These are phyloP conservation scores for Maudiozyma pseudohumilis DNA, from an alignment of 805 yeast genomes.

Conservation along the genomic window DNA sequence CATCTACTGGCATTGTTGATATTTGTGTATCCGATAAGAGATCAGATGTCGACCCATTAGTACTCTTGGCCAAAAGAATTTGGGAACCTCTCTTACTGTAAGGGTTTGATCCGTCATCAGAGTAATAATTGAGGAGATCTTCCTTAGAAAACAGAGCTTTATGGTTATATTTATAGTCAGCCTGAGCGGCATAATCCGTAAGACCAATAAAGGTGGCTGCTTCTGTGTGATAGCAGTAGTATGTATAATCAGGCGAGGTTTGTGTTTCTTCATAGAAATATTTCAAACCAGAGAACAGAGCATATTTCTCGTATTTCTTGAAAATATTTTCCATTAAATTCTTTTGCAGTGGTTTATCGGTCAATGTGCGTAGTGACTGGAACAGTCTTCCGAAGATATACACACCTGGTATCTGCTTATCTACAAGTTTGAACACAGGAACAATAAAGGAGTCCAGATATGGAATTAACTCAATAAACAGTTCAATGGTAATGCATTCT, in stretches of 20 bases:
- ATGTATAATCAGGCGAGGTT: conserved; percentile 12
- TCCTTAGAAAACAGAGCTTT: conserved; percentile 16
- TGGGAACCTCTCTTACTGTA: conserved; percentile 24
- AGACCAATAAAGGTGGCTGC: conserved; percentile 23
- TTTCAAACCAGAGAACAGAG: conserved; percentile 26
- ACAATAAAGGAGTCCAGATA: conserved; percentile 8
- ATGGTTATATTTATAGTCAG: conserved; percentile 13
- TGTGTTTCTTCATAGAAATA: conserved; percentile 17
- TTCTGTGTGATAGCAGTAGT: conserved; percentile 23
- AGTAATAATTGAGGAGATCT: conserved; percentile 26
- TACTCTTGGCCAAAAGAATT: conserved; percentile 17
- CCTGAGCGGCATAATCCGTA: conserved; percentile 21
- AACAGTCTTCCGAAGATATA: conserved; percentile 16
- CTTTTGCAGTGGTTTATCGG: conserved; percentile 8
- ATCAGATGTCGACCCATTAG: conserved; percentile 18
- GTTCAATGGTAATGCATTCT: conserved; percentile 19
- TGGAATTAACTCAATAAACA: conserved; percentile 20
- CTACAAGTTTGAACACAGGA: conserved; percentile 17
- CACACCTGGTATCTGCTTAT: conserved; percentile 14
- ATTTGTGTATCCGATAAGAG: conserved; percentile 13
- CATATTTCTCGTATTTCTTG: conserved; percentile 19
- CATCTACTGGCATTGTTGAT: conserved; percentile 5
- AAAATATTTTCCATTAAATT: conserved; percentile 19
- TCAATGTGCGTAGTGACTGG: conserved; percentile 8
- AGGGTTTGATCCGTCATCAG: conserved; percentile 23